These are phyloP conservation scores for Aspergillus sp. DNA, from an alignment of 2,329 filamentous ascomycete species.

Conservation along the genomic window DNA sequence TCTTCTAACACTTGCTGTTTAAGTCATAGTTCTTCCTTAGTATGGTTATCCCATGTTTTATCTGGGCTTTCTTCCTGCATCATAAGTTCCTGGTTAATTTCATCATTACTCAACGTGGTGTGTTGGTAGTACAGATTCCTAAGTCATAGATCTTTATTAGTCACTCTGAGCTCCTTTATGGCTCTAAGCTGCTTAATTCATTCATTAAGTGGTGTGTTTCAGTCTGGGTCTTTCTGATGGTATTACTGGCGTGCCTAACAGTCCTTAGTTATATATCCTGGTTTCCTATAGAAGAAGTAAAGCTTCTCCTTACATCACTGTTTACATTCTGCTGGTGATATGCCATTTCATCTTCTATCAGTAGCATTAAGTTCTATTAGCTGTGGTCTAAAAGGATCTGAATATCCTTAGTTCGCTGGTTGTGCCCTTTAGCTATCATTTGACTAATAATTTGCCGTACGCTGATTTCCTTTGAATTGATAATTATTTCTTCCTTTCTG, in stretches of 20 bases:
- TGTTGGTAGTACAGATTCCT: not conserved
- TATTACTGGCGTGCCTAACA: too few relatives aligned
- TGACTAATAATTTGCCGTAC: not conserved
- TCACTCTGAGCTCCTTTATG: slow-evolving; percentile 2
- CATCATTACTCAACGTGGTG: not conserved
- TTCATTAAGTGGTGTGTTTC: not conserved
- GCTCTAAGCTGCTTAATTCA: not conserved
- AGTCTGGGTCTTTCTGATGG: not conserved
- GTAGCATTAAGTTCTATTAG: slow-evolving; percentile 2
- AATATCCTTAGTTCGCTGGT: not conserved
- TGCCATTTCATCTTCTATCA: too few relatives aligned
- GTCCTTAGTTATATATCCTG: not conserved
- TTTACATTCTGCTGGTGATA: not conserved
- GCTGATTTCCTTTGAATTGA: not conserved
- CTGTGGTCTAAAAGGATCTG: slow-evolving; percentile 1
- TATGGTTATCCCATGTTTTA: not conserved
- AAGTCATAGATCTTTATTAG: not conserved
- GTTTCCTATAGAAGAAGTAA: slow-evolving; percentile 4
- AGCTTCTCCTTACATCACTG: not conserved
- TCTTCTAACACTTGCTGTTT: not conserved
- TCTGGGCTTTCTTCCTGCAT: not conserved
- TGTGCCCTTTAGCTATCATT: not conserved
- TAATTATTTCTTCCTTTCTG: not conserved
- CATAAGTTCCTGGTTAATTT: not conserved
- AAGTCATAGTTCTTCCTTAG: not conserved